Percentiles rank a stretch among this genome's conserved stretches.
Conservation (phyloP, 352 stramenopile genomes). For the Phytopythium vexans region DNA sequence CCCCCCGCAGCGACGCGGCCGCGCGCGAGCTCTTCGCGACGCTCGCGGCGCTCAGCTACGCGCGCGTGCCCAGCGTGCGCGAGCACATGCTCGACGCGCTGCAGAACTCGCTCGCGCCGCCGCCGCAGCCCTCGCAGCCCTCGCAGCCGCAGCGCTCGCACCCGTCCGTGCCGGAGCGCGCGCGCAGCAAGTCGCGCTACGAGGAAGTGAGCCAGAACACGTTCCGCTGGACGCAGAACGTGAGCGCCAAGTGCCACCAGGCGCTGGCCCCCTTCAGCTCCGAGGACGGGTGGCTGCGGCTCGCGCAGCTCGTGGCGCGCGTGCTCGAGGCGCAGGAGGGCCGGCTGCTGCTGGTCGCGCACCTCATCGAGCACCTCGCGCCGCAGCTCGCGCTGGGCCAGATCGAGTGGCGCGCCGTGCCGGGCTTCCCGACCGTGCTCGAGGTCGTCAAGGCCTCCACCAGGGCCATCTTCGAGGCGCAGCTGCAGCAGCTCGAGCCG, state of each 20-base stretch:
- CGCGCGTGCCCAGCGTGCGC: slow-evolving; percentile 50
- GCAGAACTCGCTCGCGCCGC: slow-evolving; percentile 19
- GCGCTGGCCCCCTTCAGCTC: slow-evolving; percentile 36
- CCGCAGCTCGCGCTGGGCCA: slow-evolving; percentile 29
- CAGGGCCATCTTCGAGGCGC: slow-evolving; percentile 32
- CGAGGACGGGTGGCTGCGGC: slow-evolving; percentile 40
- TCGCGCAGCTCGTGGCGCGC: slow-evolving; percentile 22
- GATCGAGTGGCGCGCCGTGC: slow-evolving; percentile 68
- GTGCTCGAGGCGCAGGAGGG: slow-evolving; percentile 34
- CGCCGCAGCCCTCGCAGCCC: slow-evolving; percentile 9
- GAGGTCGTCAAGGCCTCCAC: slow-evolving; percentile 37
- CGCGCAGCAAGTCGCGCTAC: slow-evolving; percentile 29
- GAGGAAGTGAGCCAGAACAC: slow-evolving; percentile 47
- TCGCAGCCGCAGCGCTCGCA: slow-evolving; percentile 7
- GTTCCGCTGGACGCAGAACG: slow-evolving; percentile 51
- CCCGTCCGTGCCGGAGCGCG: slow-evolving; percentile 14
- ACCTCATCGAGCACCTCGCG: slow-evolving; percentile 57
- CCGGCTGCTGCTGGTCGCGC: slow-evolving; percentile 39
- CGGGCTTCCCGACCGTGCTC: slow-evolving; percentile 44
- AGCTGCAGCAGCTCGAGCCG: slow-evolving; percentile 39
- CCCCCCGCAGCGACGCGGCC: slow-evolving; percentile 1
- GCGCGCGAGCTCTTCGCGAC: slow-evolving; percentile 30
- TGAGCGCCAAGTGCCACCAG: slow-evolving; percentile 51
- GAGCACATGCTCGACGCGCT: slow-evolving; percentile 47
- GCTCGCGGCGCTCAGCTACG: slow-evolving; percentile 46